These are phyloP conservation scores for Apiotrichum veenhuisii DNA, from an alignment of 1,284 basidiomycete genomes.

Conservation along the genomic window DNA sequence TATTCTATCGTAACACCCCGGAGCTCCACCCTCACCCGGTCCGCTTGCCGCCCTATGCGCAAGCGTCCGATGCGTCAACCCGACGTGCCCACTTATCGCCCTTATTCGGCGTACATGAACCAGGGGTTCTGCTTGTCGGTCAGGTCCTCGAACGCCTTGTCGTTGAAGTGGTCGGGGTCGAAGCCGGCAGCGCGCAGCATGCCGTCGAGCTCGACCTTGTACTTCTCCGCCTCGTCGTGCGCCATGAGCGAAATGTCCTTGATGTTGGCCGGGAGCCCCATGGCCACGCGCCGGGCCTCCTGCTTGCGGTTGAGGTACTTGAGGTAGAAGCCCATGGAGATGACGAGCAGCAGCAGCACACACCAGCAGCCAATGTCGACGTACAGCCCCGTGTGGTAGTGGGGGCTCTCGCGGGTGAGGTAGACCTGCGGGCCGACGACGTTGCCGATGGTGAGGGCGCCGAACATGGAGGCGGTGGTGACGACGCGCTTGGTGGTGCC, in stretches of 20 bases:
- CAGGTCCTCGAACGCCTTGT: conserved; percentile 21
- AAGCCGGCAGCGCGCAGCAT: conserved; percentile 18
- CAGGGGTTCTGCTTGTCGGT: conserved; percentile 16
- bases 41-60: too few species aligned
- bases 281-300: conserved; percentile 34
- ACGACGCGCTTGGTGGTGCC: conserved; percentile 45
- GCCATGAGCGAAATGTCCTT: conserved; percentile 43
- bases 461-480: conserved; percentile 35
- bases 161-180: conserved; percentile 20
- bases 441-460: conserved; percentile 28
- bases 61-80: too few species aligned
- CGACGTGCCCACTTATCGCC: too few species aligned
- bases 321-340: conserved; percentile 43
- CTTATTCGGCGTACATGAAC: conserved; percentile 8
- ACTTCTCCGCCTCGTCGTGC: conserved; percentile 26
- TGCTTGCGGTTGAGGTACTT: conserved; percentile 36
- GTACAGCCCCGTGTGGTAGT: conserved; percentile 41
- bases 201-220: conserved; percentile 25
- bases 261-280: conserved; percentile 38
- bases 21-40: too few species aligned
- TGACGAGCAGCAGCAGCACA: conserved; percentile 31
- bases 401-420: conserved; percentile 30
- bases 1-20: too few species aligned
- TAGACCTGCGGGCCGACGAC: conserved; percentile 44
- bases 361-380: conserved; percentile 41